Base-by-base conservation (phyloP, 1,284 basidiomycete genomes). In the Marasmius fiardii region DNA sequence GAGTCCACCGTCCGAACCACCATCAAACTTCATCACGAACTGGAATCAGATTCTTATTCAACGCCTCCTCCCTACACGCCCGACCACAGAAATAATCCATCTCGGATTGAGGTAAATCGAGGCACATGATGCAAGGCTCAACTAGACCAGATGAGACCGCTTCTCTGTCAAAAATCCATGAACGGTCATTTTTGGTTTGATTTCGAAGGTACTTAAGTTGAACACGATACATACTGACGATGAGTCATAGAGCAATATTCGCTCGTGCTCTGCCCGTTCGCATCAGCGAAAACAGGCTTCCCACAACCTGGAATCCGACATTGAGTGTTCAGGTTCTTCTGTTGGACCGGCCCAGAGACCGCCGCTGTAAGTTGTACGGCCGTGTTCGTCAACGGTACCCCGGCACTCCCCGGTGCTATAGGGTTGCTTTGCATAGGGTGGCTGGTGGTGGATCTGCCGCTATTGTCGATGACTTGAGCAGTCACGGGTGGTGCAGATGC, bases 171-270 rank as follows among this genome's bases (percentile, higher is more conserved):
- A 39, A 2, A 53, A 54, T 24, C 14, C 44, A 49, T 51, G 51
- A 45, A 16, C 31, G 34, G 7, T 21, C 43, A 54, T n/a, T n/a
- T n/a, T n/a, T n/a, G n/a, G n/a, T n/a, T n/a, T n/a, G 28, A 41
- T 51, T 51, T 23, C 37, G 35, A n/a, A n/a, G n/a, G n/a, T 26
- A 55, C 45, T 26, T 44, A 43, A 20, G 41, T 50, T 8, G 10
- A 34, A 58, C 20, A 5, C 5, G 35, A 14, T 12, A 74, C 79
- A 53, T 61, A 81, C 80, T 81, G 76, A 54, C 79, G 71, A 63
- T 81, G 79, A 51, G 73, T 70, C 69, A 70, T 68, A 1, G 79
- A 81, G 60, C 80, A 82, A 57, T 77, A 81, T 26, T 78, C 74
- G 58, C 79, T 79, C 24, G 67, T 65, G 63, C 69, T 73, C 39